Evolutionary conservation across 768 basidiomycete genomes (phyloP), one percentile per base, ranked within the genome.

Genomic region (Cyclocybe aegerita): DNA sequence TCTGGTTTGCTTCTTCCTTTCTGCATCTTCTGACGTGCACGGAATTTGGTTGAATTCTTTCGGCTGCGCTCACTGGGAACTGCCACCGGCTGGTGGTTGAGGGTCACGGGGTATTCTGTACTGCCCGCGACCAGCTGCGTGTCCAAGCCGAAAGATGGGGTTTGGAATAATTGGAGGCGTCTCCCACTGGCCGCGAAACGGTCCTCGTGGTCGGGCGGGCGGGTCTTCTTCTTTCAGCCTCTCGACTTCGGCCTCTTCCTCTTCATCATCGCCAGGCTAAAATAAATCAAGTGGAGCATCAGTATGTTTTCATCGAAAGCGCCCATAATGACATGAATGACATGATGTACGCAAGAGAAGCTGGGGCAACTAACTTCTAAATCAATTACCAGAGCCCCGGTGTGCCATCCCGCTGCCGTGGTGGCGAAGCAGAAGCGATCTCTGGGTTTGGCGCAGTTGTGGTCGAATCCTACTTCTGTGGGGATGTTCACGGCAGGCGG

Each of bases 341-440:
- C 23, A 23, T 23, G 23, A 23, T 23, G 23, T 3, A 23, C 23
- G 23, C 23, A 23, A 23, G 23, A 23, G 23, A 23, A 23, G 23
- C 23, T 23, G 23, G 23, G 23, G 1, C 23, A 5, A 60, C 75
- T 52, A 50, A 89, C 90, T 73, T 92, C 84, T 23, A 93, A 72
- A 63, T 93, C 90, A 36, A 96, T 85, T 3, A 91, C 90, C 41
- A 98, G 72, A 1, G 93, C 92, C 7, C 93, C 94, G 49, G 81
- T 88, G 60, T 98, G 95, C 94, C 93, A 96, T 8, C 95, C 95
- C 0, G 83, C 79, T 2, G 94, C 91, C 4, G 91, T 80, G 4
- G 86, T 83, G 1, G 80, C 80, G 57, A 96, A 89, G 58, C 90
- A 92, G 61, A 90, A 97, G 56, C 76, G 74, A 42, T 84, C 73